These are phyloP conservation scores for Crithidia acanthocephali DNA, from an alignment of 208 protist species.

Conservation along the genomic window DNA sequence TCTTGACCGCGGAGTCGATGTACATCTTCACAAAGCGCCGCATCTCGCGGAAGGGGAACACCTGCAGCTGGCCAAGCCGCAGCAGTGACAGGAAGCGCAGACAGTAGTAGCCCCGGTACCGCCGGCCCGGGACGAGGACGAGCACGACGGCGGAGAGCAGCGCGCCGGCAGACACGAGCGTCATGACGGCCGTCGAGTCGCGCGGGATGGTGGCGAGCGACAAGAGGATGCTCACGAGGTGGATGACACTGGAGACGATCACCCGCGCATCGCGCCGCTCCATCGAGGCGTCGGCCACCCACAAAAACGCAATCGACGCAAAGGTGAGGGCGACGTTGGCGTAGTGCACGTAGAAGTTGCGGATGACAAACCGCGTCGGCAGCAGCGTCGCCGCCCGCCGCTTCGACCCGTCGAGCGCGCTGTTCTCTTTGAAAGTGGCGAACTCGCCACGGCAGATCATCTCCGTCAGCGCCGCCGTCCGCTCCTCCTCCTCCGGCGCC, in stretches of 20 bases:
- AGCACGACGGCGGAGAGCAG: constrained; percentile 45
- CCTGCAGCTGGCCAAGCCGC: constrained; percentile 64
- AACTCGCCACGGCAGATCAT: constrained; percentile 71
- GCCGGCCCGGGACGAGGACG: constrained; percentile 26
- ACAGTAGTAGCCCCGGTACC: constrained; percentile 40
- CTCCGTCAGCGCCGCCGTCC: constrained; percentile 34
- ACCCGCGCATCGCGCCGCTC: constrained; percentile 21
- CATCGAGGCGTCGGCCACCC: constrained; percentile 46
- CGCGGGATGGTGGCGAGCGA: constrained; percentile 53
- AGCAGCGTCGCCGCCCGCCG: constrained; percentile 1
- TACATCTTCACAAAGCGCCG: constrained; percentile 55
- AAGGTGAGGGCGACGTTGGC: constrained; percentile 46
- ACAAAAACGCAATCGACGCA: constrained; percentile 70
- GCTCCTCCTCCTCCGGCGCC: constrained; percentile 7
- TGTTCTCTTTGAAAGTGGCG: constrained; percentile 64
- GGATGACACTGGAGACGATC: constrained; percentile 45
- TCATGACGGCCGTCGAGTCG: constrained; percentile 59
- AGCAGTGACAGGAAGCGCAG: constrained; percentile 71
- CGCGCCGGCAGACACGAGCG: constrained; percentile 34
- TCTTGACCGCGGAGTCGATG: constrained; percentile 43
- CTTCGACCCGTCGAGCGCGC: constrained; percentile 32
- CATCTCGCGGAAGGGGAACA: constrained; percentile 44
- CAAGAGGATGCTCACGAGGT: constrained; percentile 51
- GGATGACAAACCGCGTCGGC: constrained; percentile 13
- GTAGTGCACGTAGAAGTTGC: constrained; percentile 46